Conservation (phyloP, 441 rosid genomes). For the Manihot esculenta region DNA sequence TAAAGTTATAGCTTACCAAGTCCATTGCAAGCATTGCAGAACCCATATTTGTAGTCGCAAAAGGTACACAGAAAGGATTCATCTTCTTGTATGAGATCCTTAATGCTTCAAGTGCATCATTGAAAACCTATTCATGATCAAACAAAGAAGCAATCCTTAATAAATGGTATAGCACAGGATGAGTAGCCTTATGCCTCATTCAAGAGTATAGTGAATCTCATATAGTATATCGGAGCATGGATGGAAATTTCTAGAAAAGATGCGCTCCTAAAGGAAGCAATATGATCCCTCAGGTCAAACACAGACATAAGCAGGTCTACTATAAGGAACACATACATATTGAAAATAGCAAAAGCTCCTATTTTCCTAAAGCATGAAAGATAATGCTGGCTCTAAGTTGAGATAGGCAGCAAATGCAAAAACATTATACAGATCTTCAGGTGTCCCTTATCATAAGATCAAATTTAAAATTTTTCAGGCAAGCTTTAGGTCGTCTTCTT, state of each 20-base stretch:
- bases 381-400: background rate
- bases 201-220: background rate
- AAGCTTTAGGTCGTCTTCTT: background rate
- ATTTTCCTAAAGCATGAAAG: conserved; percentile 1
- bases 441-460: background rate
- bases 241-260: background rate
- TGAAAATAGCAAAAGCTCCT: conserved; percentile 4
- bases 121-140: conserved; percentile 57
- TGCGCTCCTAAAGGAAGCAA: background rate
- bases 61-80: conserved; percentile 96
- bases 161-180: conserved; percentile 7
- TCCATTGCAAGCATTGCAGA: conserved; percentile 91
- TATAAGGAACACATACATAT: background rate
- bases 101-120: conserved; percentile 89
- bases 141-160: conserved; percentile 13
- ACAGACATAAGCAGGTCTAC: background rate
- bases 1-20: conserved; percentile 54
- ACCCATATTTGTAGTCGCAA: conserved; percentile 97
- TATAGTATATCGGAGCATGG: background rate
- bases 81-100: conserved; percentile 83
- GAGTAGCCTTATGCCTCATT: conserved; percentile 8
- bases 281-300: background rate
- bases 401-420: background rate
- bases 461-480: background rate
- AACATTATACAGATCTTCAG: background rate